Evolutionary conservation across 345 rosid species (phyloP).

Genomic region (Bruguiera sexangula): DNA sequence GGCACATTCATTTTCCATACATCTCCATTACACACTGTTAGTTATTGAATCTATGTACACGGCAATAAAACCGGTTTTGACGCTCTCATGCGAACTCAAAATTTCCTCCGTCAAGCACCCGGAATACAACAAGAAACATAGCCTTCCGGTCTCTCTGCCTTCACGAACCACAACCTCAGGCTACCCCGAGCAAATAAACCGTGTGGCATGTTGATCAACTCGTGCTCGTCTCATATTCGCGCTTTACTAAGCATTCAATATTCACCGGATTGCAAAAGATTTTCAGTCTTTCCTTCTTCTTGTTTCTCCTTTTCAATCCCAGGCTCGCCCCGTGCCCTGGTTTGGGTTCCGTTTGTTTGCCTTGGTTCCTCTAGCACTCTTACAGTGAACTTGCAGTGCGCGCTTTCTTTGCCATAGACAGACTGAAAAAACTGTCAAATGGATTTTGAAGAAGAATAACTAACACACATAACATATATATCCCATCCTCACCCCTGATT

Average conservation of each 20-base stretch:
- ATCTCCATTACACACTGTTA: slow-evolving; percentile 29
- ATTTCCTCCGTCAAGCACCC: slow-evolving; percentile 15
- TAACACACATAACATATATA: background rate
- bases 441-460: slow-evolving; percentile 13
- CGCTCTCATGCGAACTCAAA: slow-evolving; percentile 22
- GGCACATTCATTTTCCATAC: slow-evolving; percentile 33
- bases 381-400: slow-evolving; percentile 13
- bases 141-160: slow-evolving; percentile 9
- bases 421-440: slow-evolving; percentile 14
- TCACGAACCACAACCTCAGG: slow-evolving; percentile 15
- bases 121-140: slow-evolving; percentile 22
- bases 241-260: slow-evolving; percentile 10
- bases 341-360: slow-evolving; percentile 4
- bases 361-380: background rate
- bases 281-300: slow-evolving; percentile 2
- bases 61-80: slow-evolving; percentile 1
- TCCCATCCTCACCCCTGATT: slow-evolving; percentile 44
- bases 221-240: background rate
- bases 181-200: background rate
- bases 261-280: background rate
- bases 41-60: slow-evolving; percentile 39
- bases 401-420: background rate
- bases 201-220: background rate
- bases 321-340: slow-evolving; percentile 31
- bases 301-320: slow-evolving; percentile 18